phyloP scores from a whole-genome alignment of 257 asterid species.

The Fraxinus pennsylvanica region DNA sequence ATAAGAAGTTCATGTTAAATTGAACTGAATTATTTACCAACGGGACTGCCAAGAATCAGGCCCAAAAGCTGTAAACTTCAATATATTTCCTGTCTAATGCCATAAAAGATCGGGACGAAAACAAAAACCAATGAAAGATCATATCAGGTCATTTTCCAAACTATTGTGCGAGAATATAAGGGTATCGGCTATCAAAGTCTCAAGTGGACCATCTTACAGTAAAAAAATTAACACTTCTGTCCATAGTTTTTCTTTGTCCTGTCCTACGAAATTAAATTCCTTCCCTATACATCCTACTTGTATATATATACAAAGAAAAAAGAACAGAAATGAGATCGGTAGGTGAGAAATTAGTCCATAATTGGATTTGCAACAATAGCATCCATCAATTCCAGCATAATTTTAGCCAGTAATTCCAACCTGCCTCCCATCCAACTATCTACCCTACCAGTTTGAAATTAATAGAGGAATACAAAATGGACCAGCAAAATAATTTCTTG shows the following conservation, averaged over 20 bases:
- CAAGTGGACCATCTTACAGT: neutral
- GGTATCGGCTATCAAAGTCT: neutral
- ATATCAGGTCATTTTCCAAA: neutral
- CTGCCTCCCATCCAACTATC: slow-evolving; percentile 23
- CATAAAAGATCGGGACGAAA: neutral
- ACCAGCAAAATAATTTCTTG: neutral
- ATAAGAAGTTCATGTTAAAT: neutral
- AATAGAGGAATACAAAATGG: neutral
- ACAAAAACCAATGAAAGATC: neutral
- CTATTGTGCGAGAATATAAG: neutral
- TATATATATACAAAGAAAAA: neutral
- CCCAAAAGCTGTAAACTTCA: no score
- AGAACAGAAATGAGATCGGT: neutral
- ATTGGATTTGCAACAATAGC: neutral
- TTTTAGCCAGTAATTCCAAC: slow-evolving; percentile 11
- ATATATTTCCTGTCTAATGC: neutral
- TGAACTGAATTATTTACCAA: neutral
- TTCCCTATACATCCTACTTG: neutral
- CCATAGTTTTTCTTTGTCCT: neutral
- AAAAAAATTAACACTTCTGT: neutral
- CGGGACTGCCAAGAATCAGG: no score
- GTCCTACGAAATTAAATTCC: neutral
- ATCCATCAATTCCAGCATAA: slow-evolving; percentile 2
- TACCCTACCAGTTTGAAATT: slow-evolving; percentile 22
- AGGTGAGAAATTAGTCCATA: slow-evolving; percentile 13